Evolutionary conservation across 106 monocot species (phyloP), one percentile per base, ranked within the genome.

Genomic region (Triglochin maritima): DNA sequence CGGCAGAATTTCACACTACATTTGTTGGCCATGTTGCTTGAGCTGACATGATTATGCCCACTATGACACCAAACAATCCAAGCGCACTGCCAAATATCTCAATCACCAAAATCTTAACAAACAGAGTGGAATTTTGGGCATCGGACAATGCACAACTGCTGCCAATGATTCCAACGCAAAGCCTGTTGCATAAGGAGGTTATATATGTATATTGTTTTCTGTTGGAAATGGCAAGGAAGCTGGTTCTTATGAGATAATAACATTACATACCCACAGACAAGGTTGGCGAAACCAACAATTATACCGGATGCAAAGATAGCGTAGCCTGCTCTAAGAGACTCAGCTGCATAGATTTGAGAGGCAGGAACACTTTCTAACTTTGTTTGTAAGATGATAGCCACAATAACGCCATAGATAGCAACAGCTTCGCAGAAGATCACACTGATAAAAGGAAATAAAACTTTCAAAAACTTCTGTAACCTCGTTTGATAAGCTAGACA

Each of bases 361-460:
- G 78, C 5, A 45, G 89, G 80, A 5, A 95, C 94, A 62, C 94
- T 95, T 68, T 94, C 89, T 54, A 94, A 60, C 82, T 94, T 94
- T 17, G 94, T 94, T 76, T 94, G 94, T 3, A 93, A 75, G 17
- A 94, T 89, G 69, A 94, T 94, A 69, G 94, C 94, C 45, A 94
- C 94, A 65, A 87, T 94, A 45, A 87, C 94, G 29, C 94, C 94
- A 77, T 94, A 94, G 53, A 94, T 89, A 7, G 94, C 94, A 71
- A 94, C 94, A 62, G 94, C 94, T 80, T 94, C 94, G 63, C 94
- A 94, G 55, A 94, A 94, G 68, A 94, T 94, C 13, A 94, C 94
- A 79, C 94, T 89, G 82, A 41, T 13, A 66, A 59, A 53, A 41
- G 50, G 52, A 44, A 3, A 67, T 5, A 2, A 48, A 62, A 62